Percentiles rank a stretch among this genome's conserved stretches.
These are phyloP conservation scores for Suhomyces taliae DNA, from an alignment of 1,139 yeast species.

Conservation along the genomic window DNA sequence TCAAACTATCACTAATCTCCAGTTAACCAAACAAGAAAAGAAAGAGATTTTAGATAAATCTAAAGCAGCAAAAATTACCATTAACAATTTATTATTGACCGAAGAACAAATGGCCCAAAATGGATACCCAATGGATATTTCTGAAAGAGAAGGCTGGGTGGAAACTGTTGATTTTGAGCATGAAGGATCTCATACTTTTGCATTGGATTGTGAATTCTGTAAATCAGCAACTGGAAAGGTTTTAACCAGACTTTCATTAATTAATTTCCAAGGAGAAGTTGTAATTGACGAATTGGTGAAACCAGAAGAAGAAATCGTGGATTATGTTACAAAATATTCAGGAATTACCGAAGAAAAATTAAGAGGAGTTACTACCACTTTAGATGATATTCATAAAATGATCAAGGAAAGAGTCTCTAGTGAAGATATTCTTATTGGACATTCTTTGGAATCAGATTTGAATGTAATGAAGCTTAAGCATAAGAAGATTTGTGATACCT, in stretches of 20 bases:
- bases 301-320: constrained; percentile 70
- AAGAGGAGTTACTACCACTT: constrained; percentile 59
- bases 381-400: constrained; percentile 64
- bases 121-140: constrained; percentile 59
- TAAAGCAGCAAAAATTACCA: constrained; percentile 43
- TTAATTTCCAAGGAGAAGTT: constrained; percentile 60
- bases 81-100: constrained; percentile 54
- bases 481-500: constrained; percentile 66
- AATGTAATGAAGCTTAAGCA: constrained; percentile 60
- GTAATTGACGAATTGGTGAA: constrained; percentile 74
- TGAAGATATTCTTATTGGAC: constrained; percentile 66
- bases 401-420: constrained; percentile 47
- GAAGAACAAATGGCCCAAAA: constrained; percentile 46
- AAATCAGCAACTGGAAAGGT: constrained; percentile 59
- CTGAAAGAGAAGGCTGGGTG: constrained; percentile 45
- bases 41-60: constrained; percentile 31
- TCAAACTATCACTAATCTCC: constrained; percentile 55
- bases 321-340: constrained; percentile 79
- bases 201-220: constrained; percentile 95
- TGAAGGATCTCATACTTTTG: constrained; percentile 63
- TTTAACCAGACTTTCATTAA: constrained; percentile 73
- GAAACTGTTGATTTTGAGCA: constrained; percentile 55
- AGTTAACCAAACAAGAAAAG: constrained; percentile 56
- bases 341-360: constrained; percentile 80
- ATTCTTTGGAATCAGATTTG: constrained; percentile 70